Base-by-base conservation (phyloP, 495 filamentous ascomycete genomes). In the Penicillium simplicissimum region DNA sequence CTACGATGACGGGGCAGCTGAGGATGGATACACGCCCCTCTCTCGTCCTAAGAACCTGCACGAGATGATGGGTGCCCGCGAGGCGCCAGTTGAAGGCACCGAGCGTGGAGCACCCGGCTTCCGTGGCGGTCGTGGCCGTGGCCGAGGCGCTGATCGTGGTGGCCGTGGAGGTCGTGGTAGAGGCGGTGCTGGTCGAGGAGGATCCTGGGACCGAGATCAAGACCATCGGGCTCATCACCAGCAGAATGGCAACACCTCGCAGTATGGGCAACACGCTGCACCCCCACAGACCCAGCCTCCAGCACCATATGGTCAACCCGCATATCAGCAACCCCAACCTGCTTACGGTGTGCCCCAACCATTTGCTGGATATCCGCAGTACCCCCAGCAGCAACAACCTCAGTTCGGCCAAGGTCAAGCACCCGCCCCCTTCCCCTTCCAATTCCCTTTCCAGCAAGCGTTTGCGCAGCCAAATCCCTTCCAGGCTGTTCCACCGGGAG, bases 1-100 rank as follows among this genome's bases (percentile, higher is more conserved):
- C 58, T 86, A 89, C 15, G 78, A 83, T 31, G 79, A 78, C 53
- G 87, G 87, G 62, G 61, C 60, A 36, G 69, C 62, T 14, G 77
- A 81, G 55, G 81, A 81, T 58, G 79, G 79, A 7, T 93, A 92
- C 74, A 87, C 84, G 57, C 88, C 88, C 34, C 78, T 93, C 38
- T 67, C 85, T 35, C 80, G 90, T 28, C 90, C 90, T 1, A 79
- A 79, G 47, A 83, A 85, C 53, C 71, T 82, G 4, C 81, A 85
- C 37, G 81, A 82, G 62, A 80, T 84, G 68, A 82, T 84, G 76
- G 73, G 68, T 23, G 48, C 63, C 4, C 72, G 74, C 25, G 75
- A 81, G 48, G 66, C 79, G 3, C 82, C 82, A 17, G 80, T 84
- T 52, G 86, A 84, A 65, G 69, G 62, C 15, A 72, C 65, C 36